Evolutionary conservation across 495 filamentous ascomycete species (phyloP), one percentile per base, ranked within the genome.

Genomic region (Symbiotaphrina buchneri): DNA sequence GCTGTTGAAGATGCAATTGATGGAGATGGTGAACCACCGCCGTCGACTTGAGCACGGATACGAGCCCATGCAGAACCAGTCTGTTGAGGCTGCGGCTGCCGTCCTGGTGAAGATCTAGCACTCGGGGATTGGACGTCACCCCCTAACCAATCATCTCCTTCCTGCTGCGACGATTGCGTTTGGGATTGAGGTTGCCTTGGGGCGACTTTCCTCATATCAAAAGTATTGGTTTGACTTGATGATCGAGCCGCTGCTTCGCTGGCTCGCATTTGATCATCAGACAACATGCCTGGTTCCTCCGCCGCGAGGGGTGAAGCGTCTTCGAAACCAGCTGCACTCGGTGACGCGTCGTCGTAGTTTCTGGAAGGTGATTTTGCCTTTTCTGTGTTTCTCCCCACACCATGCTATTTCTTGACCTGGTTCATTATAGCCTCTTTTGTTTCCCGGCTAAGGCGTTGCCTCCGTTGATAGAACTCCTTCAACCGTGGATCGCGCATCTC

Each of bases 401-500:
- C n/a, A n/a, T n/a, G n/a, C n/a, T n/a, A n/a, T n/a, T n/a, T n/a
- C n/a, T n/a, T n/a, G 22, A 13, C 13, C 8, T 7, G 22, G 22
- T 25, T 25, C 22, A 13, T 13, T 8, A 13, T 25, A 13, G 22
- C 8, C 22, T 13, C 7, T 25, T 7, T 25, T 25, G 22, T 25
- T 13, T 7, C 8, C 7, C 22, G 22, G 8, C 8, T 25, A 8
- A 7, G 8, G 22, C 22, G 13, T 8, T 25, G 22, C 21, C 41
- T 21, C n/a, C n/a, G n/a, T n/a, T 43, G 27, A 10, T 25, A 42
- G 20, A 45, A 37, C 2, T 45, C 32, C 24, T 36, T 42, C 24
- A 49, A 21, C 16, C 46, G 8, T 33, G 41, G 39, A 39, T 49
- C 46, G 28, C 28, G 16, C 27, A 13, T 14, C n/a, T 32, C 18